Conservation (phyloP, 2,329 filamentous ascomycete species). For the Paracamarosporium sp. region DNA sequence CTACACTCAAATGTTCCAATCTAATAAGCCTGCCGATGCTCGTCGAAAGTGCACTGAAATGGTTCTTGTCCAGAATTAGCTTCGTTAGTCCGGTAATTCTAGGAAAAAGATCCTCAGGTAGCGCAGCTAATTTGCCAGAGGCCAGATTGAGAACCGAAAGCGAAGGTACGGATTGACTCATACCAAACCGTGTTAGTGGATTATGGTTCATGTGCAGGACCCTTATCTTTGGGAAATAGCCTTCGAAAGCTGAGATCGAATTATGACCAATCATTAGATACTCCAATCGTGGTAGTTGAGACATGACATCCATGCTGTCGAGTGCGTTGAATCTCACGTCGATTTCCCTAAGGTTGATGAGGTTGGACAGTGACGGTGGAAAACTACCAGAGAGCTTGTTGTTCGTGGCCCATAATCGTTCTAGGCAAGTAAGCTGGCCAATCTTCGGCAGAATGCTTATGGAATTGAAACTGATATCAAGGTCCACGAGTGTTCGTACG, state of each 20-base stretch:
- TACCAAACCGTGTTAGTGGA: conserved; percentile 91
- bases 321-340: conserved; percentile 95
- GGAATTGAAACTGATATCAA: conserved; percentile 96
- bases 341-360: conserved; percentile 83
- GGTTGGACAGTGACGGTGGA: conserved; percentile 73
- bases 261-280: conserved; percentile 92
- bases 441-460: conserved; percentile 82
- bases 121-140: conserved; percentile 86
- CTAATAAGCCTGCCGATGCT: conserved; percentile 84
- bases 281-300: conserved; percentile 83
- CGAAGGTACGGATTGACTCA: conserved; percentile 77
- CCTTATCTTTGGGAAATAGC: conserved; percentile 83
- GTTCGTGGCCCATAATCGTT: conserved; percentile 94
- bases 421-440: conserved; percentile 77
- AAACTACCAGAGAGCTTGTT: conserved; percentile 82
- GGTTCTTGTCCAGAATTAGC: conserved; percentile 90
- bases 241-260: conserved; percentile 85
- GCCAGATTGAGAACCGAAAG: conserved; percentile 88
- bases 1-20: conserved; percentile 91
- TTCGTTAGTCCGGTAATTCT: conserved; percentile 88
- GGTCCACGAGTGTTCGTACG: conserved; percentile 82
- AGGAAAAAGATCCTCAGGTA: conserved; percentile 84
- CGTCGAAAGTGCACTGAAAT: conserved; percentile 86
- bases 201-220: conserved; percentile 92
- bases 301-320: conserved; percentile 85